Percentiles rank a stretch among this genome's conserved stretches.
Conservation (phyloP, 371 early-diverging fungal genomes). For the Mortierella sp. region DNA sequence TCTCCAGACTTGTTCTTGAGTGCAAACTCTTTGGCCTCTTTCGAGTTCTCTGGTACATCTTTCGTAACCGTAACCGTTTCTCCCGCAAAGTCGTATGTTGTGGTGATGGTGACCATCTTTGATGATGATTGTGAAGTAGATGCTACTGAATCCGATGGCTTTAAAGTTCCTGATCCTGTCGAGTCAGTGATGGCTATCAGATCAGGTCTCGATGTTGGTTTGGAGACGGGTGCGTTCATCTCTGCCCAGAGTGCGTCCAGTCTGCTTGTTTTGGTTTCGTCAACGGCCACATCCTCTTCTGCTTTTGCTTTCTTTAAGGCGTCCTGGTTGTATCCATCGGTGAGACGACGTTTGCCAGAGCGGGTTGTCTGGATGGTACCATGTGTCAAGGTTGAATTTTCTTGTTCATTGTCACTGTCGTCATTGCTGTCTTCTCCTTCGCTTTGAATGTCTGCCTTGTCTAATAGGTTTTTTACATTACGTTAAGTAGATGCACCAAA, state of each 20-base stretch:
- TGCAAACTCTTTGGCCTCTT: slow-evolving; percentile 44
- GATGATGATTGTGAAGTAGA: neutral
- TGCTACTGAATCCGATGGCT: neutral
- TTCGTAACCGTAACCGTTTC: slow-evolving; percentile 55
- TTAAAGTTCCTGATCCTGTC: slow-evolving; percentile 1
- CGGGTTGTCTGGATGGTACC: slow-evolving; percentile 23
- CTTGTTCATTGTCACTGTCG: slow-evolving; percentile 29
- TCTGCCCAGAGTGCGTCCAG: slow-evolving; percentile 64
- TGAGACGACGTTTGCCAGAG: slow-evolving; percentile 32
- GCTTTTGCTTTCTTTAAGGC: slow-evolving; percentile 5
- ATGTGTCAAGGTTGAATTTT: neutral
- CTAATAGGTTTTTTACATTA: slow-evolving; percentile 3
- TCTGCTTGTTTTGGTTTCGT: slow-evolving; percentile 40
- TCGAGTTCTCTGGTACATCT: slow-evolving; percentile 55
- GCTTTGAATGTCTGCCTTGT: slow-evolving; percentile 31
- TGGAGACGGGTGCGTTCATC: slow-evolving; percentile 39
- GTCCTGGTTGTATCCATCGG: neutral
- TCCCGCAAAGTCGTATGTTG: slow-evolving; percentile 57
- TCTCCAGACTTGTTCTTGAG: slow-evolving; percentile 16
- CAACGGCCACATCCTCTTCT: slow-evolving; percentile 1
- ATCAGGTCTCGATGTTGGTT: slow-evolving; percentile 14
- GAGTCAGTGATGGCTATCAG: slow-evolving; percentile 7
- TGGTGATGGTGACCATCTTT: slow-evolving; percentile 56
- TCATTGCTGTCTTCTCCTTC: slow-evolving; percentile 33
- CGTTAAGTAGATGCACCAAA: too few relatives aligned